phyloP scores from a whole-genome alignment of 2,329 filamentous ascomycete genomes.

The Neocucurbitaria cava region DNA sequence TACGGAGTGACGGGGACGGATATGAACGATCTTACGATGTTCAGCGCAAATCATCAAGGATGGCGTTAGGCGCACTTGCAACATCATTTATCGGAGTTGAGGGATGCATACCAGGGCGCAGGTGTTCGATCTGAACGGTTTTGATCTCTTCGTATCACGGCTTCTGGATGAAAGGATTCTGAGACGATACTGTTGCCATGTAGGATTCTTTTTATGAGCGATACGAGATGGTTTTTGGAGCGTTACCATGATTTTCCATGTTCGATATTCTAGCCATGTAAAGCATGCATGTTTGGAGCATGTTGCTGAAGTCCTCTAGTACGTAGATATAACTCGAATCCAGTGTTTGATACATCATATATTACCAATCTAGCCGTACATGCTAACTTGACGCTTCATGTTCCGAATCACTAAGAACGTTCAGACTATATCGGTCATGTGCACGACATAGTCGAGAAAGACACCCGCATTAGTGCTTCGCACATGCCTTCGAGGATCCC shows the following conservation, averaged over 20 bases:
- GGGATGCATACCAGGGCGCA: background rate
- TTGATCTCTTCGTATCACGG: background rate
- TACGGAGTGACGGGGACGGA: background rate
- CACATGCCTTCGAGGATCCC: too few species aligned
- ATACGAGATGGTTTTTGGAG: background rate
- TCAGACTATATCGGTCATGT: too few species aligned
- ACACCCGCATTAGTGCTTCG: too few species aligned
- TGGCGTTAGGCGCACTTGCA: constrained; percentile 9
- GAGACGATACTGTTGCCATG: background rate
- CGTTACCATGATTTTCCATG: background rate
- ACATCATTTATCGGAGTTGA: constrained; percentile 12
- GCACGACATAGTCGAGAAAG: too few species aligned
- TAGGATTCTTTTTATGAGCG: background rate
- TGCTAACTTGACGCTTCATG: too few species aligned
- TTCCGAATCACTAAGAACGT: too few species aligned
- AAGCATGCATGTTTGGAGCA: background rate
- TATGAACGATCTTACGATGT: background rate
- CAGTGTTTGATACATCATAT: background rate
- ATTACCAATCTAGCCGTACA: background rate
- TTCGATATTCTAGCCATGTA: background rate
- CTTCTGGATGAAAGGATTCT: background rate
- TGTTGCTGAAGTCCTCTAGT: background rate
- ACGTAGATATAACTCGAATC: background rate
- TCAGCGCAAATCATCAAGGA: background rate
- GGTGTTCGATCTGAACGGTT: too few species aligned